Evolutionary conservation across 176 grass and related monocot species (phyloP).

Genomic region (Triticum monococcum): DNA sequence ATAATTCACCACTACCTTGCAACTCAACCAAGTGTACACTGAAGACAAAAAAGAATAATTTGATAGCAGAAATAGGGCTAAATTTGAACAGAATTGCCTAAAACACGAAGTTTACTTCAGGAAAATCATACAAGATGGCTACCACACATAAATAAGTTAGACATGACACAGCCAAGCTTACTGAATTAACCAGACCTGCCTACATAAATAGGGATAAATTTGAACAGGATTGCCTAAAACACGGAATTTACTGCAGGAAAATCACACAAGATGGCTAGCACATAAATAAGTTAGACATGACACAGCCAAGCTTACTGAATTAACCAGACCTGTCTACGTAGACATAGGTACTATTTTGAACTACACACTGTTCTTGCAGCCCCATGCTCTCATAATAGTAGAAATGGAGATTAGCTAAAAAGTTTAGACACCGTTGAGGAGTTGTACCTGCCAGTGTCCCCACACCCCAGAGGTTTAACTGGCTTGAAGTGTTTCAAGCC

Average conservation of each 20-base stretch:
- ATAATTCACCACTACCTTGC: slow-evolving; percentile 88
- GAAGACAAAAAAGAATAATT: slow-evolving; percentile 21
- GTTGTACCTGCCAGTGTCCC: slow-evolving; percentile 94
- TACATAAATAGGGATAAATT: neutral
- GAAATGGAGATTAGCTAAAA: neutral
- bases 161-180: neutral
- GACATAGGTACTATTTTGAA: neutral
- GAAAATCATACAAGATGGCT: slow-evolving; percentile 12
- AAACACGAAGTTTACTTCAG: neutral
- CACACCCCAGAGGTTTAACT: slow-evolving; percentile 83
- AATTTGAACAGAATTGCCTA: neutral
- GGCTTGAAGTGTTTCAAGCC: slow-evolving; percentile 90
- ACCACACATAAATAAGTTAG: neutral
- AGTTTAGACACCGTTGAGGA: neutral
- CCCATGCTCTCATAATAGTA: neutral
- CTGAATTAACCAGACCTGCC: neutral
- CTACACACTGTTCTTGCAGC: slow-evolving; percentile 13
- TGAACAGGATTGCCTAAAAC: neutral
- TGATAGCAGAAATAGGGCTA: neutral
- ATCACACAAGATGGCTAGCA: neutral
- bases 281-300: neutral
- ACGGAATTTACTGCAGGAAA: slow-evolving; percentile 13
- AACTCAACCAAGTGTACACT: slow-evolving; percentile 98
- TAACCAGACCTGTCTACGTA: neutral
- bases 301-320: neutral